phyloP scores from a whole-genome alignment of 305 asterid genomes.

The Euphrasia arctica region DNA sequence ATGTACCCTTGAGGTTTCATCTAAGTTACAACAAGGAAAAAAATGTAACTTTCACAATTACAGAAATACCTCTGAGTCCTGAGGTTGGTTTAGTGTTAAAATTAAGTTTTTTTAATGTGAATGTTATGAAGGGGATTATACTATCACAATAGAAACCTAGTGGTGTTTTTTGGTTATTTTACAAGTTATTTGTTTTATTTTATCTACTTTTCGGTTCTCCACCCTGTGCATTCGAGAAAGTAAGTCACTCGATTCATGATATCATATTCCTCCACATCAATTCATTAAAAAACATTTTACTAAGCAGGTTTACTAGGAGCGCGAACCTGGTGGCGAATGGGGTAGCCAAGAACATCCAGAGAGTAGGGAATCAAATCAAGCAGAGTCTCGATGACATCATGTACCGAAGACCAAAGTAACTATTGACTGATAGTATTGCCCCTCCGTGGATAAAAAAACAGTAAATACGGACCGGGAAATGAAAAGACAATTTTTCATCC shows the following conservation, averaged over 20 bases:
- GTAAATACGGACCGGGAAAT: conserved; percentile 4
- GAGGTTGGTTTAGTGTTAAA: not conserved
- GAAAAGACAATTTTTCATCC: conserved; percentile 8
- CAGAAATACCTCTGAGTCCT: not conserved
- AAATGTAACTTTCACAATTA: no score
- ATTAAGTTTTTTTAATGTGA: not conserved
- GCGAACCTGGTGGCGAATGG: conserved; percentile 86
- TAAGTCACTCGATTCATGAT: not conserved
- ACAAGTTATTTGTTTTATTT: not conserved
- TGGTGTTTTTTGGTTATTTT: not conserved
- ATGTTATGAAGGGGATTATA: not conserved
- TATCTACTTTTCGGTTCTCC: not conserved
- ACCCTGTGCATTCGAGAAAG: not conserved
- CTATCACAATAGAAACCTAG: not conserved
- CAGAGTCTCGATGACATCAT: conserved; percentile 62
- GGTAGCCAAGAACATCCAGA: conserved; percentile 70
- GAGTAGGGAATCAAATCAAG: conserved; percentile 79
- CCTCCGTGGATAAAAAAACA: conserved; percentile 9
- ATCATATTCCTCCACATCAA: not conserved
- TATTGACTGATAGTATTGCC: conserved; percentile 11
- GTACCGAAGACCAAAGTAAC: conserved; percentile 71
- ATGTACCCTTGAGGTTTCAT: no score
- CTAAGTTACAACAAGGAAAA: no score
- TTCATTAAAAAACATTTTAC: not conserved
- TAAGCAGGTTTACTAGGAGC: conserved; percentile 64